These are phyloP conservation scores for Triticum timopheevii DNA, from an alignment of 176 grass and related monocot genomes.

Conservation along the genomic window DNA sequence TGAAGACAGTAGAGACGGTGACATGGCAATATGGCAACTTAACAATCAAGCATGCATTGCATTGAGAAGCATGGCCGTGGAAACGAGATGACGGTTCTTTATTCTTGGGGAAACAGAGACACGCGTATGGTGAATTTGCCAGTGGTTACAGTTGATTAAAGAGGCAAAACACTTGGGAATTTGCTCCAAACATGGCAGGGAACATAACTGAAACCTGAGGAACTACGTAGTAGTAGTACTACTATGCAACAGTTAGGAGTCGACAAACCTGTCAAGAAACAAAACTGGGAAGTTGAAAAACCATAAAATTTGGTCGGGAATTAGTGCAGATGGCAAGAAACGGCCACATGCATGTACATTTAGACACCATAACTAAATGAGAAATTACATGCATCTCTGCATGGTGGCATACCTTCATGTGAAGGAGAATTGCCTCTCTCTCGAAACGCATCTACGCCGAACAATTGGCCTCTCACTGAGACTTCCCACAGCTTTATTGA, in stretches of 20 bases:
- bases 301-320: background rate
- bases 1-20: too few relatives aligned
- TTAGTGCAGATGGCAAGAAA: background rate
- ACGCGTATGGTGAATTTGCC: background rate
- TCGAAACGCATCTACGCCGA: background rate
- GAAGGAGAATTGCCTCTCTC: background rate
- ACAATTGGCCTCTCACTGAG: slow-evolving; percentile 57
- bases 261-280: background rate
- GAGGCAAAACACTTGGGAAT: background rate
- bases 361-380: too few relatives aligned
- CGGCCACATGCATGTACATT: background rate
- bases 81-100: background rate
- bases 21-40: too few relatives aligned
- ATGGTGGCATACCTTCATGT: background rate
- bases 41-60: background rate
- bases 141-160: background rate
- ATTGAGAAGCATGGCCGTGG: background rate
- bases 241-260: background rate
- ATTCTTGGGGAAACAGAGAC: background rate
- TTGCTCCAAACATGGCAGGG: background rate
- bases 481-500: slow-evolving; percentile 99
- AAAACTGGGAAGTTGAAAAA: background rate
- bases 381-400: background rate
- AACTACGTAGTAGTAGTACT: too few relatives aligned
- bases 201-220: background rate